Evolutionary conservation across 2,329 filamentous ascomycete genomes (phyloP).

Genomic region (Cytospora piceicola): DNA sequence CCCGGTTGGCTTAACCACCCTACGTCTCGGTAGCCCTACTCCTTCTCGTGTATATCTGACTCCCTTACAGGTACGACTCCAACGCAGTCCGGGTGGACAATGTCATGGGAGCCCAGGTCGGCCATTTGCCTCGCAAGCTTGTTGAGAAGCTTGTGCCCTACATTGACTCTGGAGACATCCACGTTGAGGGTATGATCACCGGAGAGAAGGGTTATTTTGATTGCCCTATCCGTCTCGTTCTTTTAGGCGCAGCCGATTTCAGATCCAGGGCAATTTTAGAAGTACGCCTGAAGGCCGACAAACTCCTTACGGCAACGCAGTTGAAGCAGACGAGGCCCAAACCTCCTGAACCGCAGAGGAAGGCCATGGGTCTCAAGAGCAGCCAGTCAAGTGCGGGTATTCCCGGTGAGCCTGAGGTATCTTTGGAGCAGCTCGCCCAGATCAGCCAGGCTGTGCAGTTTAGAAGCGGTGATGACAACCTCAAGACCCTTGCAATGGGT

Average conservation of each 20-base stretch:
- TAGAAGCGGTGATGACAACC: slow-evolving; percentile 64
- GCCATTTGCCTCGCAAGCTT: slow-evolving; percentile 71
- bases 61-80: slow-evolving; percentile 56
- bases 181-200: slow-evolving; percentile 69
- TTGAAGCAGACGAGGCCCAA: slow-evolving; percentile 57
- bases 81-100: slow-evolving; percentile 83
- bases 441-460: slow-evolving; percentile 71
- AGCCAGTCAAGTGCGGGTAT: slow-evolving; percentile 46
- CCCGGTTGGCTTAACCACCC: not conserved
- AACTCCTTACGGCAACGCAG: slow-evolving; percentile 62
- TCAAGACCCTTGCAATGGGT: slow-evolving; percentile 71
- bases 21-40: not conserved
- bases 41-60: slow-evolving; percentile 4
- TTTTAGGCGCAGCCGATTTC: slow-evolving; percentile 70
- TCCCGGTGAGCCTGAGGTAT: slow-evolving; percentile 44
- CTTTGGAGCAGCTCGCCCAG: slow-evolving; percentile 66
- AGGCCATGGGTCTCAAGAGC: slow-evolving; percentile 46
- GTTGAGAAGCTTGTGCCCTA: slow-evolving; percentile 75
- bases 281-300: slow-evolving; percentile 64
- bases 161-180: slow-evolving; percentile 49
- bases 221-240: slow-evolving; percentile 69
- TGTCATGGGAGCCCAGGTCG: slow-evolving; percentile 74
- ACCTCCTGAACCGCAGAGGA: slow-evolving; percentile 55
- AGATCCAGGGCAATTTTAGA: slow-evolving; percentile 59
- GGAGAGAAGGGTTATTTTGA: slow-evolving; percentile 70